A percentile compares a stretch with the other conserved stretches of the same genome.
phyloP scores from a whole-genome alignment of 2,329 filamentous ascomycete species.

The Curvularia spicifera region DNA sequence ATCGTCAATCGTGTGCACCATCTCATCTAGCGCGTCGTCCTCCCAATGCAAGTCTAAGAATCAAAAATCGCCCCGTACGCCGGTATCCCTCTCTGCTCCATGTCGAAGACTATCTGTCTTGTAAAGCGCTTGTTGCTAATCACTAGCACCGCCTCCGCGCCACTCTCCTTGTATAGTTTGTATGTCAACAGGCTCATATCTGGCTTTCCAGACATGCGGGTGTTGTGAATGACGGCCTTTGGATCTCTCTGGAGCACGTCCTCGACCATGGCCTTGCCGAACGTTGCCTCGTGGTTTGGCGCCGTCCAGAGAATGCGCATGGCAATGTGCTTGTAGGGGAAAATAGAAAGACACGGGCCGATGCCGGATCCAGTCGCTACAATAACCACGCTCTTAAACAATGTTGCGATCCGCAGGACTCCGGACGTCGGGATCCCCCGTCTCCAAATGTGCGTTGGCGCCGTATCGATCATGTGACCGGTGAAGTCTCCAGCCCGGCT shows the following conservation, averaged over 20 bases:
- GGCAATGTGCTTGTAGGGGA: slow-evolving; percentile 56
- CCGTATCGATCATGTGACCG: slow-evolving; percentile 40
- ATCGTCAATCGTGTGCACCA: not conserved
- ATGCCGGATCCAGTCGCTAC: slow-evolving; percentile 50
- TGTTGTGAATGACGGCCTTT: slow-evolving; percentile 72
- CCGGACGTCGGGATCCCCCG: slow-evolving; percentile 48
- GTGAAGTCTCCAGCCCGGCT: slow-evolving; percentile 51
- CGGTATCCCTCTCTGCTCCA: slow-evolving; percentile 69
- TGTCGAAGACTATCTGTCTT: slow-evolving; percentile 69
- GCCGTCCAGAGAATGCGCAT: slow-evolving; percentile 76
- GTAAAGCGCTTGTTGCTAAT: slow-evolving; percentile 75
- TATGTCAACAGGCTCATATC: slow-evolving; percentile 68
- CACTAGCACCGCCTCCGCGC: slow-evolving; percentile 72
- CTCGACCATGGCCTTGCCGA: slow-evolving; percentile 66
- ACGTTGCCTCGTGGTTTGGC: slow-evolving; percentile 67
- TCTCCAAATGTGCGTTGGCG: slow-evolving; percentile 46
- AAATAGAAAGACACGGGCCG: slow-evolving; percentile 57
- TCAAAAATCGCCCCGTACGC: slow-evolving; percentile 79
- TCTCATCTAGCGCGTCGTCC: not conserved
- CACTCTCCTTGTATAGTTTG: slow-evolving; percentile 57
- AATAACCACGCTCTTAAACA: slow-evolving; percentile 48
- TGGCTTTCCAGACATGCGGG: slow-evolving; percentile 65
- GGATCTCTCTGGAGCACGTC: slow-evolving; percentile 66
- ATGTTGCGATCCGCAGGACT: slow-evolving; percentile 45
- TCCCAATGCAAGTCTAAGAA: slow-evolving; percentile 49